phyloP scores from a whole-genome alignment of 371 early-diverging fungal genomes.

The Nosema granulosis region DNA sequence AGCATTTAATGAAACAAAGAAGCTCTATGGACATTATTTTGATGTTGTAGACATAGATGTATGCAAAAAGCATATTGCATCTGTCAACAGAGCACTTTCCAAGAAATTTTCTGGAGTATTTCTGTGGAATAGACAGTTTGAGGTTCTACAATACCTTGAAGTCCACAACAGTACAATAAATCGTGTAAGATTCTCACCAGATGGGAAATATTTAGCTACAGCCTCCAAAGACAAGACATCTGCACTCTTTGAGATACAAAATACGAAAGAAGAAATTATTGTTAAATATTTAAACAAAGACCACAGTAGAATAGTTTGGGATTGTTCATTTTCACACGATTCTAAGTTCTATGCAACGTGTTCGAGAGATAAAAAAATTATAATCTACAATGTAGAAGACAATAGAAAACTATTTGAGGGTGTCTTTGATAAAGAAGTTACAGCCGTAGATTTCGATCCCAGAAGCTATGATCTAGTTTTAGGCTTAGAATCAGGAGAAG shows the following conservation, averaged over 20 bases:
- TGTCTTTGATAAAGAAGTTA: constrained; percentile 48
- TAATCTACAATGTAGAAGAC: constrained; percentile 40
- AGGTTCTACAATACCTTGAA: constrained; percentile 49
- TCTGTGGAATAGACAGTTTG: constrained; percentile 50
- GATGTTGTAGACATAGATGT: constrained; percentile 48
- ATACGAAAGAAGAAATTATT: constrained; percentile 9
- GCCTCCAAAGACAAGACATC: constrained; percentile 57
- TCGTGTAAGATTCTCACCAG: constrained; percentile 37
- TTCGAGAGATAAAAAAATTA: constrained; percentile 51
- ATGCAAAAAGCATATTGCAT: constrained; percentile 42
- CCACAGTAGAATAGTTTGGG: constrained; percentile 53
- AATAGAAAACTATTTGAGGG: constrained; percentile 8
- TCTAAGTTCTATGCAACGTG: constrained; percentile 51
- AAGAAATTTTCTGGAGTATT: constrained; percentile 57
- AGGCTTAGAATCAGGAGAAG: constrained; percentile 50
- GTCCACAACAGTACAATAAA: constrained; percentile 51
- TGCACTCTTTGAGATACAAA: constrained; percentile 47
- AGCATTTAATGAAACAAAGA: constrained; percentile 51
- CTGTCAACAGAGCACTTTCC: constrained; percentile 35
- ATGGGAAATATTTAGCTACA: constrained; percentile 40
- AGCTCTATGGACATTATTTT: constrained; percentile 63
- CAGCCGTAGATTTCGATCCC: constrained; percentile 41
- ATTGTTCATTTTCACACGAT: constrained; percentile 39
- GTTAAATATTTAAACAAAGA: constrained; percentile 25
- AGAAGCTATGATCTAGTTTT: constrained; percentile 8